A percentile compares a stretch with the other conserved stretches of the same genome.
phyloP scores from a whole-genome alignment of 805 yeast species.

The Metschnikowia lunata region DNA sequence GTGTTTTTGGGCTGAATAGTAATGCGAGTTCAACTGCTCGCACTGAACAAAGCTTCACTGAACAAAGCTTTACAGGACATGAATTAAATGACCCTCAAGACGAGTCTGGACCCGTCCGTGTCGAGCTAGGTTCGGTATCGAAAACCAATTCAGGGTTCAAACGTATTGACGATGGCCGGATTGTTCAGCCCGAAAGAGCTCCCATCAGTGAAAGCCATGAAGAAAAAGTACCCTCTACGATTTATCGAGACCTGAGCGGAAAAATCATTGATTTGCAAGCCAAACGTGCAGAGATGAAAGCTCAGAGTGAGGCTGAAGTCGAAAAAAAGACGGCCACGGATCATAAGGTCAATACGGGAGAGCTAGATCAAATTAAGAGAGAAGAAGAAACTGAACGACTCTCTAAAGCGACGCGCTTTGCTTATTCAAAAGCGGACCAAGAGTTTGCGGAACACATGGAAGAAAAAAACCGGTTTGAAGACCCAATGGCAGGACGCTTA shows the following conservation, averaged over 20 bases:
- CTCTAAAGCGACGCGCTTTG: slow-evolving; percentile 30
- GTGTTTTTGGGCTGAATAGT: not conserved
- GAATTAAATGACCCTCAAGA: slow-evolving; percentile 8
- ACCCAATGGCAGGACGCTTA: slow-evolving; percentile 48
- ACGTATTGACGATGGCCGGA: slow-evolving; percentile 30
- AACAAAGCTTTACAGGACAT: too few relatives aligned
- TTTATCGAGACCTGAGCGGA: slow-evolving; percentile 39
- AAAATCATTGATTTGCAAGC: slow-evolving; percentile 25
- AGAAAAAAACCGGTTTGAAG: slow-evolving; percentile 44
- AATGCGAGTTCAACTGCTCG: too few relatives aligned
- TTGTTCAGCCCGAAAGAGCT: slow-evolving; percentile 1
- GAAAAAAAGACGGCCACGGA: slow-evolving; percentile 9
- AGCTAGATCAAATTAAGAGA: slow-evolving; percentile 9
- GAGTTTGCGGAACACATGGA: slow-evolving; percentile 33
- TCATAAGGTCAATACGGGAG: slow-evolving; percentile 13
- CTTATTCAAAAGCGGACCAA: slow-evolving; percentile 30
- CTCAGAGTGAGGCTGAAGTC: slow-evolving; percentile 5
- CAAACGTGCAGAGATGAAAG: slow-evolving; percentile 12
- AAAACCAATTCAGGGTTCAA: slow-evolving; percentile 30
- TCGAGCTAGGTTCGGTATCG: slow-evolving; percentile 8
- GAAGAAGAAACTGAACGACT: slow-evolving; percentile 16
- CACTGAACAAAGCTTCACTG: too few relatives aligned
- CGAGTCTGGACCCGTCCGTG: slow-evolving; percentile 24
- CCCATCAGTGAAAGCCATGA: not conserved
- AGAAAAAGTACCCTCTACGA: slow-evolving; percentile 26